Evolutionary conservation across 768 basidiomycete genomes (phyloP), one percentile per base, ranked within the genome.

Genomic region (Lentinus brumalis): DNA sequence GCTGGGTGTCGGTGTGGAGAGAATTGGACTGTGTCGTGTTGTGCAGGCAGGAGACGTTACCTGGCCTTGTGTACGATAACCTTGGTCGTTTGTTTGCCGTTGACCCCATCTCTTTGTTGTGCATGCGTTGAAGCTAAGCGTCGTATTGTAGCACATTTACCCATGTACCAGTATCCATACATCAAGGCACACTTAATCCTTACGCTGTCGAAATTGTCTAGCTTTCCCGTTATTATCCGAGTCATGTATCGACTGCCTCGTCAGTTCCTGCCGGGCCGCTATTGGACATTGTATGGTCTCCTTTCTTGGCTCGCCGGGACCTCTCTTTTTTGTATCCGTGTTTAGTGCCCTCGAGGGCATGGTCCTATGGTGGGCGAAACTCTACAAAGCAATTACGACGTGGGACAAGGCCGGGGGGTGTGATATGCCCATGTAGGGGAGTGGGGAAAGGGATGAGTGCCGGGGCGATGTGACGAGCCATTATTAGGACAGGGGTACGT

Each of bases 281-380:
- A 26, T 26, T 26, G 21, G 21, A 26, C 21, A 26, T 26, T 26
- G 21, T 26, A 26, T 26, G 21, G 21, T 26, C 21, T 26, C 21
- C 21, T 26, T 26, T 26, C 21, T 26, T 26, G 21, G 21, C 21
- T 26, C 21, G 21, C 21, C 21, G 21, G 21, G 21, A 26, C 21
- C 21, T 35, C 11, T 35, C 11, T 35, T 35, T 35, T 35, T 35
- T 6, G 38, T 4, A 5, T 46, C 60, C 60, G 44, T 16, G 42
- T 54, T 54, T 54, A 55, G 49, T 30, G 40, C 50, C 47, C 35
- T 35, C 15, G n/a, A 44, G 57, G 57, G 47, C 50, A 11, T 21
- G 18, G 58, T 51, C 58, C 58, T 53, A 59, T 53, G 58, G 58
- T 59, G 41, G 58, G 41, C 51, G 39, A 45, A 47, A 53, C 6